These are phyloP conservation scores for Pilobolus umbonatus DNA, from an alignment of 192 early-diverging fungal genomes.

Conservation along the genomic window DNA sequence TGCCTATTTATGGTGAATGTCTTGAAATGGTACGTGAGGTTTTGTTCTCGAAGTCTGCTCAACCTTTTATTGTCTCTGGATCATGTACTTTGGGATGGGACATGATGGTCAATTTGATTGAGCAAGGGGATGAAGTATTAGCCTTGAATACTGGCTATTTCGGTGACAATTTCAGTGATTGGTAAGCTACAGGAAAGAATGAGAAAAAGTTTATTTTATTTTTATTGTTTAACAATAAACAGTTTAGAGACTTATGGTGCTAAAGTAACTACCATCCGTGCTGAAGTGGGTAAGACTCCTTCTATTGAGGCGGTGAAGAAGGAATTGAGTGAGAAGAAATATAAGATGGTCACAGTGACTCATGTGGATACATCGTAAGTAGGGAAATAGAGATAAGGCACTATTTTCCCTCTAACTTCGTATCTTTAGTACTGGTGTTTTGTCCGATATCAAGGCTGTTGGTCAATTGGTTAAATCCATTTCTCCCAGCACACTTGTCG, in stretches of 20 bases:
- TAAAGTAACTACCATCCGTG: conserved; percentile 71
- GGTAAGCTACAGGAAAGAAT: not conserved
- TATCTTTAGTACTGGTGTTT: conserved; percentile 65
- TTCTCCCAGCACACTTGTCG: conserved; percentile 85
- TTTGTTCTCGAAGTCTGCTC: conserved; percentile 70
- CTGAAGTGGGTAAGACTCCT: conserved; percentile 67
- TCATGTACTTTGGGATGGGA: conserved; percentile 99
- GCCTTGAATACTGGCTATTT: conserved; percentile 93
- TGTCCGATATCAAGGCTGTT: conserved; percentile 77
- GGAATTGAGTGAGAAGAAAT: conserved; percentile 60
- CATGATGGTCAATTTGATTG: conserved; percentile 88
- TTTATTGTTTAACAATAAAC: not conserved
- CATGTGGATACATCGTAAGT: conserved; percentile 89
- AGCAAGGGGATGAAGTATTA: conserved; percentile 83
- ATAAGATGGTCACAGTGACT: conserved; percentile 88
- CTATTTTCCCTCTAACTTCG: not conserved
- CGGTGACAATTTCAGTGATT: conserved; percentile 48
- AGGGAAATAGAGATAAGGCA: not conserved
- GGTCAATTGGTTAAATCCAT: conserved; percentile 63
- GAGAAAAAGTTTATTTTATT: not conserved
- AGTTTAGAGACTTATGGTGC: conserved; percentile 86
- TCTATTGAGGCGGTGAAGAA: conserved; percentile 58
- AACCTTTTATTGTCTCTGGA: conserved; percentile 93
- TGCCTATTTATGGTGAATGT: conserved; percentile 80
- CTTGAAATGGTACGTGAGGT: conserved; percentile 82